Percentiles rank a stretch among this genome's conserved stretches.
Conservation (phyloP, 441 rosid genomes). For the Croton laevigatus region DNA sequence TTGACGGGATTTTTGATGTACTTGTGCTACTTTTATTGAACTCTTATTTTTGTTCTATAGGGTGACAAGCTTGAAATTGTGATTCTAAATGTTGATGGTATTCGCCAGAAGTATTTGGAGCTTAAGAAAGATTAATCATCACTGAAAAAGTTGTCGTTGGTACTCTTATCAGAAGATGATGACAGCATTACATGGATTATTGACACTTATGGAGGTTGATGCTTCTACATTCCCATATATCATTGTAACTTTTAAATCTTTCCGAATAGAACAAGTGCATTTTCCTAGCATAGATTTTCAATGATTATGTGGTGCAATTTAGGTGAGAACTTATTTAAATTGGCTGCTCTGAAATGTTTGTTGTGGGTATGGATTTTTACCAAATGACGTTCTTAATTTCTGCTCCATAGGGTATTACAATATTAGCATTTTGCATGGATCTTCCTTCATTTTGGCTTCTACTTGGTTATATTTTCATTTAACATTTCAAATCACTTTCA, state of each 20-base stretch:
- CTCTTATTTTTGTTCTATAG: constrained; percentile 30
- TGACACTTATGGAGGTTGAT: neutral
- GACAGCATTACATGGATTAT: neutral
- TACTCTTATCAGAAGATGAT: neutral
- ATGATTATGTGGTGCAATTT: constrained; percentile 1
- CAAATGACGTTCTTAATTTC: neutral
- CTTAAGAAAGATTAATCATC: constrained; percentile 71
- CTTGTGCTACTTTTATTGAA: constrained; percentile 4
- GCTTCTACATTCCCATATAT: neutral
- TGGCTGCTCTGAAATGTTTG: neutral
- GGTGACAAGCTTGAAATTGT: constrained; percentile 94
- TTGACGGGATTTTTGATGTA: neutral
- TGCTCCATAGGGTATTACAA: neutral
- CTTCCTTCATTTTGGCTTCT: too few species aligned
- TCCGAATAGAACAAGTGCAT: neutral
- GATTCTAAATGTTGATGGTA: constrained; percentile 66
- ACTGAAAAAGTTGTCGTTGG: neutral
- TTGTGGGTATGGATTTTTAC: neutral
- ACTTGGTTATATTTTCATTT: too few species aligned
- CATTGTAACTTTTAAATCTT: neutral
- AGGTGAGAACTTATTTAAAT: neutral
- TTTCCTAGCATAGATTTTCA: constrained; percentile 14
- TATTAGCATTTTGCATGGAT: too few species aligned
- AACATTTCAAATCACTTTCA: too few species aligned
- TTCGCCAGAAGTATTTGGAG: constrained; percentile 66